Base-by-base conservation (phyloP, 2,329 filamentous ascomycete genomes). In the Fusarium drepaniforme region DNA sequence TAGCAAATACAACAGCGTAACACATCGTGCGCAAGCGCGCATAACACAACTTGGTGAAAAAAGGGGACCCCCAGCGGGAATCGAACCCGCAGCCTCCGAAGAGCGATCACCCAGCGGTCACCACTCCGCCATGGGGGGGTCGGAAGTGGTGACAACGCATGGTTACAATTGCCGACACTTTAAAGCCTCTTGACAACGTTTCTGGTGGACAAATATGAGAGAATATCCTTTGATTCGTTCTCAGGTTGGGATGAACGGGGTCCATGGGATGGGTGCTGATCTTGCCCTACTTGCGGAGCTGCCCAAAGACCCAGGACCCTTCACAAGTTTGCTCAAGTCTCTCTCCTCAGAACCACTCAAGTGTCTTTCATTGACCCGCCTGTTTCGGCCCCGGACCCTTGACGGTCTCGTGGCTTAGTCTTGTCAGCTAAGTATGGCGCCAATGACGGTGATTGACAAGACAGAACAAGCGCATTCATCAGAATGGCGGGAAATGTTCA, bases 161-260 rank as follows among this genome's bases (percentile, higher is more conserved):
- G 28, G 53, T 21, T 58, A 35, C n/a, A 44, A 53, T 63, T 57
- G 58, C 44, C 25, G 44, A 35, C 23, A 42, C 28, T 33, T 44
- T 11, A 30, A 40, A 16, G 62, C 38, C 49, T 57, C 37, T 57
- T n/a, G 5, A 13, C 28, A 64, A 57, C 49, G 46, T 64, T 56
- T 53, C 44, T 18, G 46, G 25, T 33, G 61, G n/a, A 33, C 25
- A 40, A 53, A 42, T 16, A 40, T 8, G 21, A 53, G n/a, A 38
- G 46, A 25, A 33, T 37, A 37, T 42, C 35, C 33, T 44, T 16
- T 65, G 63, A 58, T 58, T 65, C 63, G 63, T 65, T 65, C 63
- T 58, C 63, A 38, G 56, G 35, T 15, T 46, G 15, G 51, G 57
- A 67, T 66, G 61, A 73, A 64, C 53, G 63, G 62, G 69, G 66